phyloP scores from a whole-genome alignment of 169 alveolate genomes.

The Eimeria tenella region DNA sequence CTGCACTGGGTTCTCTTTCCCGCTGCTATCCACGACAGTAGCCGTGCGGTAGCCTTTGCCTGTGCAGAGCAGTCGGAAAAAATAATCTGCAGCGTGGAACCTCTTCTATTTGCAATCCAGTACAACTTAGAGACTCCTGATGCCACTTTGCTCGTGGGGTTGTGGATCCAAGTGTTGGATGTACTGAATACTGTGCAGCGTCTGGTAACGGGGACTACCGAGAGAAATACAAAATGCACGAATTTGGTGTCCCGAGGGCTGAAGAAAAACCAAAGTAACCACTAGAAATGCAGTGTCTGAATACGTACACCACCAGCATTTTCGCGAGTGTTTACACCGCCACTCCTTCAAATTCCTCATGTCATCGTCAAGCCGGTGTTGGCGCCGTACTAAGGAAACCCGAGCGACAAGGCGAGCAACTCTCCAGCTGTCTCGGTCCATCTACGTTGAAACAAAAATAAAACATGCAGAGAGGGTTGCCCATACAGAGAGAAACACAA shows the following conservation, averaged over 20 bases:
- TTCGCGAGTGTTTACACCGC: constrained; percentile 86
- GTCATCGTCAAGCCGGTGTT: constrained; percentile 82
- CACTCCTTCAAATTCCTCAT: constrained; percentile 83
- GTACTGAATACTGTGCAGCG: not conserved
- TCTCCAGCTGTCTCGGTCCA: constrained; percentile 87
- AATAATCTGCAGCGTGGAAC: not conserved
- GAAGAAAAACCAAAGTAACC: too few relatives aligned
- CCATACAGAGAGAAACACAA: not conserved
- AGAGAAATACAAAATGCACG: too few relatives aligned
- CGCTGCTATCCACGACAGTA: constrained; percentile 78
- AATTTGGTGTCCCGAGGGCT: too few relatives aligned
- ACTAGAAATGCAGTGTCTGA: not conserved
- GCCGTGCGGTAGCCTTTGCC: constrained; percentile 84
- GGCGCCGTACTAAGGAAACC: constrained; percentile 84
- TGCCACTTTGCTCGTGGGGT: too few relatives aligned
- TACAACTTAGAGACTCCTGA: too few relatives aligned
- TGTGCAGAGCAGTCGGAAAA: not conserved
- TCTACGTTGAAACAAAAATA: constrained; percentile 11
- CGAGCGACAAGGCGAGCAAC: constrained; percentile 85
- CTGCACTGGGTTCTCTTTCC: constrained; percentile 76
- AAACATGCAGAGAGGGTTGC: not conserved
- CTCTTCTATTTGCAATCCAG: constrained; percentile 6
- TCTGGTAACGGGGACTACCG: not conserved
- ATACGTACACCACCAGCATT: constrained; percentile 85
- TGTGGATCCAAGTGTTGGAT: not conserved